These are phyloP conservation scores for Wakefieldia striispora DNA, from an alignment of 768 basidiomycete species.

Conservation along the genomic window DNA sequence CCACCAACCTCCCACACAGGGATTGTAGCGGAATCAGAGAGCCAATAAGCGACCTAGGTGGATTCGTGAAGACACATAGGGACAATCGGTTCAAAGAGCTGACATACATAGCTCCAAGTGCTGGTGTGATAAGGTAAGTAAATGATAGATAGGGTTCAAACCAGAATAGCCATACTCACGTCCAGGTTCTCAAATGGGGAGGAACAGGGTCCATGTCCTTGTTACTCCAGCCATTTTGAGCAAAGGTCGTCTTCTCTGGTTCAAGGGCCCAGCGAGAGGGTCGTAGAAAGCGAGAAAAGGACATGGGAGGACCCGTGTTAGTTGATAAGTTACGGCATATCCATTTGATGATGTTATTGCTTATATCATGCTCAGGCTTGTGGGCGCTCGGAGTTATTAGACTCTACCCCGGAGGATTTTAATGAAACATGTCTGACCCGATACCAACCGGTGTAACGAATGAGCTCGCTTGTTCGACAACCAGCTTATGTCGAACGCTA, in stretches of 20 bases:
- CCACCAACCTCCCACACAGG: constrained; percentile 46
- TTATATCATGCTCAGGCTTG: too few relatives aligned
- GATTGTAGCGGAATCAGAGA: constrained; percentile 27
- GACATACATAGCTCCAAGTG: neutral
- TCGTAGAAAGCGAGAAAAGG: constrained; percentile 25
- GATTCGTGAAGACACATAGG: neutral
- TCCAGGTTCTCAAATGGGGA: constrained; percentile 29
- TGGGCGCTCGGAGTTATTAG: too few relatives aligned
- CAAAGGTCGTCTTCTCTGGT: constrained; percentile 49
- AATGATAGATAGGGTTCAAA: too few relatives aligned
- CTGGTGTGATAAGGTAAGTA: too few relatives aligned
- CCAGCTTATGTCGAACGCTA: too few relatives aligned
- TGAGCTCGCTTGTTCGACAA: too few relatives aligned
- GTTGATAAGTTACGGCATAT: neutral
- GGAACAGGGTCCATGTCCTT: constrained; percentile 79
- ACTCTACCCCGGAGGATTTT: too few relatives aligned
- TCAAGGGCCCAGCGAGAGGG: constrained; percentile 32
- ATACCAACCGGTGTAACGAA: too few relatives aligned
- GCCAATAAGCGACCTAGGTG: constrained; percentile 21
- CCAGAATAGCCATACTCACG: too few relatives aligned
- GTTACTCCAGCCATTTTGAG: constrained; percentile 62
- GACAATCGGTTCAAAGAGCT: constrained; percentile 36
- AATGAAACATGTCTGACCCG: too few relatives aligned
- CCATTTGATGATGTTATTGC: too few relatives aligned
- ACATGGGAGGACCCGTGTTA: neutral